phyloP scores from a whole-genome alignment of 2,329 filamentous ascomycete species.

The Colletotrichum sp. region DNA sequence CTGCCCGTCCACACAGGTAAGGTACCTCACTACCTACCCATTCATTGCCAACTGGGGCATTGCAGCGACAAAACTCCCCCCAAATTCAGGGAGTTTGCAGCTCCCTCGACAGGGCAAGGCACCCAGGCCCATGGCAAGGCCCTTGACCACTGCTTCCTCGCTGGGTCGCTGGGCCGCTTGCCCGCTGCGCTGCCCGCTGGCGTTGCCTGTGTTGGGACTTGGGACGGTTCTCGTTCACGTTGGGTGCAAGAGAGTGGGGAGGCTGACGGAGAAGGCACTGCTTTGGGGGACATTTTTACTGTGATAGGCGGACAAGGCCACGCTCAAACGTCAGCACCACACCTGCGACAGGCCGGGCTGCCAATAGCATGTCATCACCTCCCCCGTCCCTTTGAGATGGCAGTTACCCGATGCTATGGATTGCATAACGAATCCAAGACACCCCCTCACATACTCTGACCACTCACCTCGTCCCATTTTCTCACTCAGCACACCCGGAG shows the following conservation, averaged over 20 bases:
- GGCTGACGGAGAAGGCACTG: neutral
- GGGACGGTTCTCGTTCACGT: neutral
- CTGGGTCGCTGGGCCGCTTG: neutral
- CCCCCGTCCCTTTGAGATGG: slow-evolving; percentile 10
- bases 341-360: neutral
- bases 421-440: slow-evolving; percentile 12
- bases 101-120: neutral
- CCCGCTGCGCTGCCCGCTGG: neutral
- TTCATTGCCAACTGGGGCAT: neutral
- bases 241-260: neutral
- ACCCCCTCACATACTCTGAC: neutral
- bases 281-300: neutral
- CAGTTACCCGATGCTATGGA: slow-evolving; percentile 18
- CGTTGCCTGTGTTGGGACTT: neutral
- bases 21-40: too few relatives aligned
- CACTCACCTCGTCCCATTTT: slow-evolving; percentile 20
- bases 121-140: slow-evolving; percentile 7
- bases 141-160: neutral
- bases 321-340: slow-evolving; percentile 12
- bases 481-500: slow-evolving; percentile 19
- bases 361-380: neutral
- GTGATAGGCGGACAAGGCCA: neutral
- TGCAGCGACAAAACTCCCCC: neutral
- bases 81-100: neutral
- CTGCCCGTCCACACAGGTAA: too few relatives aligned